Evolutionary conservation across 768 basidiomycete genomes (phyloP).

Genomic region (Boletus eberwhitei): DNA sequence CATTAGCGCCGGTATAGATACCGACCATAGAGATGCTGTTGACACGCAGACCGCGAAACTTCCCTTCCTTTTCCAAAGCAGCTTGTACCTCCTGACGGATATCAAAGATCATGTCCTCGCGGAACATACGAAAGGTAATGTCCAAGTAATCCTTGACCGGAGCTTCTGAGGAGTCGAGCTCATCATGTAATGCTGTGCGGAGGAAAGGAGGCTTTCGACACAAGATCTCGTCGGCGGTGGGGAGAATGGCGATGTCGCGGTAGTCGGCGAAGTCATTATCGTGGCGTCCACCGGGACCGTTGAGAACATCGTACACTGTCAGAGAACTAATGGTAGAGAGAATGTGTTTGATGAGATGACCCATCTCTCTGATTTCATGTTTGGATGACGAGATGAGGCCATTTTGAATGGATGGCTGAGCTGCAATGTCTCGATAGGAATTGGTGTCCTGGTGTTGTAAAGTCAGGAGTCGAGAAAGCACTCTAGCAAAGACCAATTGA

Average conservation of each 20-base stretch:
- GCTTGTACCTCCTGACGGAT: constrained; percentile 52
- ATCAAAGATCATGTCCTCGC: constrained; percentile 63
- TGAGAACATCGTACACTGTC: constrained; percentile 13
- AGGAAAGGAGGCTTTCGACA: constrained; percentile 48
- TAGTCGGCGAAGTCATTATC: constrained; percentile 66
- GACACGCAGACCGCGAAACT: constrained; percentile 31
- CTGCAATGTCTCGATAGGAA: constrained; percentile 38
- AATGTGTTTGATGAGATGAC: constrained; percentile 41
- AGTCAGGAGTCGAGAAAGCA: constrained; percentile 45
- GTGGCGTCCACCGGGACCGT: constrained; percentile 59
- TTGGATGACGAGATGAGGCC: constrained; percentile 21
- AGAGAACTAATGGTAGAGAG: constrained; percentile 22
- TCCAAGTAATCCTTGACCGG: constrained; percentile 50
- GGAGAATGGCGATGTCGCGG: constrained; percentile 54
- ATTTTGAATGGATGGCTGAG: constrained; percentile 26
- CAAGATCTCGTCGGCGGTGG: constrained; percentile 56
- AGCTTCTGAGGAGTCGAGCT: constrained; percentile 16
- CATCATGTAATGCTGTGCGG: constrained; percentile 32
- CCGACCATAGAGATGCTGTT: constrained; percentile 35
- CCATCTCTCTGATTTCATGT: constrained; percentile 30
- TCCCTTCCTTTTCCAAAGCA: constrained; percentile 34
- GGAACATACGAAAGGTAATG: constrained; percentile 59
- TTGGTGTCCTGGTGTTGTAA: constrained; percentile 33
- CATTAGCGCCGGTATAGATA: constrained; percentile 31
- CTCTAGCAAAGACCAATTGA: constrained; percentile 42